These are phyloP conservation scores for Pulicaria dysenterica DNA, from an alignment of 129 eudicot species.

Conservation along the genomic window DNA sequence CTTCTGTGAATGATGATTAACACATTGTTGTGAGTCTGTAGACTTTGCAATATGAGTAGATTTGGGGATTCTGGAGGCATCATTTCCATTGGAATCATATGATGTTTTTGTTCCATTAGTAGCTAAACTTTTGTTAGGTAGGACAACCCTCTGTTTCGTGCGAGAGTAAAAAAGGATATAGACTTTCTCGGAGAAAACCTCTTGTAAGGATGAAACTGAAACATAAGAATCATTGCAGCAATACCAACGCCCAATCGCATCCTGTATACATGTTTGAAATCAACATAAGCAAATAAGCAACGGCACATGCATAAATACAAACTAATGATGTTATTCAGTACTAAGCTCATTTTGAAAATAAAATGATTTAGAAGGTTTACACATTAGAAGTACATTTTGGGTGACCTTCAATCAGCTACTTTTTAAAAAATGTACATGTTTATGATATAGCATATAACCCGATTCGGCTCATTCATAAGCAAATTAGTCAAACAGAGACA, in stretches of 20 bases:
- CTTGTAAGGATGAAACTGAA: constrained; percentile 68
- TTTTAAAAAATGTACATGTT: neutral
- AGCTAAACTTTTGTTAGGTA: constrained; percentile 39
- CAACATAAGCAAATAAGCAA: constrained; percentile 22
- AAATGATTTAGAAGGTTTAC: neutral
- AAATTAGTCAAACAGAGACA: neutral
- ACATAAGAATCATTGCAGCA: constrained; percentile 97
- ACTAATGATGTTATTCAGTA: neutral
- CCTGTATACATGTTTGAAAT: constrained; percentile 50
- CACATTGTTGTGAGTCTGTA: constrained; percentile 33
- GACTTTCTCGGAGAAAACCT: constrained; percentile 89
- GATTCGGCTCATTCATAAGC: neutral
- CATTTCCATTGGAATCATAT: constrained; percentile 49
- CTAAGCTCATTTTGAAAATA: neutral
- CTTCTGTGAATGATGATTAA: constrained; percentile 35
- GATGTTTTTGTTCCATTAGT: constrained; percentile 61
- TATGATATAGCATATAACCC: neutral
- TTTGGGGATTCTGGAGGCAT: constrained; percentile 37
- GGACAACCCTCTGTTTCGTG: constrained; percentile 62
- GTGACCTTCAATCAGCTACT: neutral
- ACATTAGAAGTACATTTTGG: neutral
- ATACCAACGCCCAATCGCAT: constrained; percentile 86
- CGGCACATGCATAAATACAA: neutral
- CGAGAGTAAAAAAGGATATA: constrained; percentile 94
- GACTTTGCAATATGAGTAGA: constrained; percentile 35